Evolutionary conservation across 2,329 filamentous ascomycete species (phyloP).

Genomic region (Aureobasidium melanogenum): DNA sequence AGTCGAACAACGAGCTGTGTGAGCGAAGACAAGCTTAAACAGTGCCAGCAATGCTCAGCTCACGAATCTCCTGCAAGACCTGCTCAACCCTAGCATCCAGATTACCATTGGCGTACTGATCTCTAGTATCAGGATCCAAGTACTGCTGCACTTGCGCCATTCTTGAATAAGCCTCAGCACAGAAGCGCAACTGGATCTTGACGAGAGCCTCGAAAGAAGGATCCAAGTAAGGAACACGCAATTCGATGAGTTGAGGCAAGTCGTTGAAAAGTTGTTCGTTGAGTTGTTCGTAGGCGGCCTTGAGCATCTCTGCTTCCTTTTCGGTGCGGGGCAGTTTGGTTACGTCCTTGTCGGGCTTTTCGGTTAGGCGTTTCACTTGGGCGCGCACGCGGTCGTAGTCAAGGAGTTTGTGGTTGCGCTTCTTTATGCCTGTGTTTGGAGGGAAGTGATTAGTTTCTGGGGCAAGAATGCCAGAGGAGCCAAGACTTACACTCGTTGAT

Average conservation of each 20-base stretch:
- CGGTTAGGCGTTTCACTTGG: slow-evolving; percentile 92
- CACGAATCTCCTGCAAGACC: slow-evolving; percentile 91
- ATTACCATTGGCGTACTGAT: slow-evolving; percentile 90
- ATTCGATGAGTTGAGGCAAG: slow-evolving; percentile 89
- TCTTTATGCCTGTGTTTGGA: slow-evolving; percentile 68
- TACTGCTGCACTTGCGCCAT: slow-evolving; percentile 99
- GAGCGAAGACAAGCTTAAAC: slow-evolving; percentile 32
- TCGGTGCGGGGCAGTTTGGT: slow-evolving; percentile 93
- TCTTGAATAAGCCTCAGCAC: slow-evolving; percentile 89
- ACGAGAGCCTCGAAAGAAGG: slow-evolving; percentile 96
- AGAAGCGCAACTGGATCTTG: slow-evolving; percentile 97
- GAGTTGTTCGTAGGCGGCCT: slow-evolving; percentile 85
- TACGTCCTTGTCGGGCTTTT: slow-evolving; percentile 98
- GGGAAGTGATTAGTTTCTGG: background rate
- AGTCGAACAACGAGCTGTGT: too few relatives aligned
- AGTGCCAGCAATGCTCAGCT: slow-evolving; percentile 83
- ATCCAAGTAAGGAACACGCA: slow-evolving; percentile 93
- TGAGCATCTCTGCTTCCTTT: slow-evolving; percentile 92
- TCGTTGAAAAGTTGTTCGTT: slow-evolving; percentile 94
- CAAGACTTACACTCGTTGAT: slow-evolving; percentile 77
- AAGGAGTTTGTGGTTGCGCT: slow-evolving; percentile 94
- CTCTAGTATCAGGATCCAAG: slow-evolving; percentile 85
- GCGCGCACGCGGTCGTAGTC: slow-evolving; percentile 95
- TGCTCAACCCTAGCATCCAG: slow-evolving; percentile 88
- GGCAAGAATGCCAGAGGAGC: background rate